These are phyloP conservation scores for Xylaria hypoxylon DNA, from an alignment of 2,329 filamentous ascomycete genomes.

Conservation along the genomic window DNA sequence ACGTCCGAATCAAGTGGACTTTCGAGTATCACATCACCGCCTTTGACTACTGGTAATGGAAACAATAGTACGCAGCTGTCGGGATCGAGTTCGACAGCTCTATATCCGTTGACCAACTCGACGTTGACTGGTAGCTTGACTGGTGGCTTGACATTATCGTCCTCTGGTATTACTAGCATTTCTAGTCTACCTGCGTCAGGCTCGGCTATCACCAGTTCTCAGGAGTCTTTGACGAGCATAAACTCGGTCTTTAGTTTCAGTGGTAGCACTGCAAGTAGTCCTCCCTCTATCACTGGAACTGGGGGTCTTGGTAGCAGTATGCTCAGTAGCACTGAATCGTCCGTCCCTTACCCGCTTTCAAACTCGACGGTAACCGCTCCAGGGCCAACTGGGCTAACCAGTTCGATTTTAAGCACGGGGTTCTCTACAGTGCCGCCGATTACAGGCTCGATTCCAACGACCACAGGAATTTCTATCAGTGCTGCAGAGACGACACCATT, in stretches of 20 bases:
- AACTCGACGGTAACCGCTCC: slow-evolving; percentile 20
- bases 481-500: slow-evolving; percentile 16
- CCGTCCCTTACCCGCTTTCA: slow-evolving; percentile 18
- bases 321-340: slow-evolving; percentile 11
- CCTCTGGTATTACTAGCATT: slow-evolving; percentile 8
- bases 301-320: slow-evolving; percentile 4
- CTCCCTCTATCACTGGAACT: slow-evolving; percentile 8
- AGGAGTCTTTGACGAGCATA: not conserved
- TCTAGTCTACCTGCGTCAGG: slow-evolving; percentile 15
- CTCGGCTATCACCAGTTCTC: not conserved
- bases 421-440: slow-evolving; percentile 12
- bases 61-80: slow-evolving; percentile 7
- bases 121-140: slow-evolving; percentile 12
- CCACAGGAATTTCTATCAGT: slow-evolving; percentile 4
- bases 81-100: slow-evolving; percentile 17
- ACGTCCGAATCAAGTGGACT: slow-evolving; percentile 10
- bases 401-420: slow-evolving; percentile 19
- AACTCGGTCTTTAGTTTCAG: slow-evolving; percentile 11
- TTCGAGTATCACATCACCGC: slow-evolving; percentile 5
- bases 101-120: slow-evolving; percentile 26
- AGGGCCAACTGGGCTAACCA: slow-evolving; percentile 4
- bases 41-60: slow-evolving; percentile 11
- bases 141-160: slow-evolving; percentile 2
- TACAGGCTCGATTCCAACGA: slow-evolving; percentile 5
- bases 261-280: slow-evolving; percentile 8